Evolutionary conservation across 2,329 filamentous ascomycete species (phyloP), one percentile per base, ranked within the genome.

Genomic region (Penicillium oxalicum): DNA sequence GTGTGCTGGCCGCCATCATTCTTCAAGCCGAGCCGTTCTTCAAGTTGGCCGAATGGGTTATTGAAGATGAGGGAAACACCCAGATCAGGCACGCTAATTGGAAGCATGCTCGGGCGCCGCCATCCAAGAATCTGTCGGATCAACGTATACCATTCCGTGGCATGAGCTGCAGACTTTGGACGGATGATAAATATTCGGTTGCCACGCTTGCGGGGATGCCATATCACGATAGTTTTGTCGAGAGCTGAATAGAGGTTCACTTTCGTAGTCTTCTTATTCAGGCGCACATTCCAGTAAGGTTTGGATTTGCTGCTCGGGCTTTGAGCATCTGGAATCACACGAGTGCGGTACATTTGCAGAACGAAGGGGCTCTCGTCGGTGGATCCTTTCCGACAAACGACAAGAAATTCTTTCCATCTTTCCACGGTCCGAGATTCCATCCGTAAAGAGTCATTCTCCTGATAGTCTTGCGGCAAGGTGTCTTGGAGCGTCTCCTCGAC

Each of bases 81-180:
- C 41, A 86, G 70, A 59, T 85, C 81, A 2, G 83, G 83, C 9
- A 86, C 78, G 51, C 79, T 76, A 55, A 86, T 76, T 46, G 81
- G 74, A 8, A 86, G 70, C 29, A 76, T 76, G 34, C 73, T 71
- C 4, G 79, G 73, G 46, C 80, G 74, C 40, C 74, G 71, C 74
- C 77, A 80, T 34, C 83, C 83, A 18, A 86, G 68, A 6, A 78
- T 71, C 45, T 79, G 78, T 9, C 77, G 73, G 11, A 86, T 69
- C 54, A 85, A 85, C 0, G 82, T 84, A 60, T 82, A 85, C 83
- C 83, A 86, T 61, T 86, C 83, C 8, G 83, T 77, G 5, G 81
- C 79, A 57, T 79, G 79, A 5, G 80, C 78, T 2, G 76, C 74
- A 13, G 82, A 83, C 9, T 78, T 76, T 5, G 82, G 76, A 28